phyloP scores from a whole-genome alignment of 108 stramenopile species.

The Ochromonas danica region DNA sequence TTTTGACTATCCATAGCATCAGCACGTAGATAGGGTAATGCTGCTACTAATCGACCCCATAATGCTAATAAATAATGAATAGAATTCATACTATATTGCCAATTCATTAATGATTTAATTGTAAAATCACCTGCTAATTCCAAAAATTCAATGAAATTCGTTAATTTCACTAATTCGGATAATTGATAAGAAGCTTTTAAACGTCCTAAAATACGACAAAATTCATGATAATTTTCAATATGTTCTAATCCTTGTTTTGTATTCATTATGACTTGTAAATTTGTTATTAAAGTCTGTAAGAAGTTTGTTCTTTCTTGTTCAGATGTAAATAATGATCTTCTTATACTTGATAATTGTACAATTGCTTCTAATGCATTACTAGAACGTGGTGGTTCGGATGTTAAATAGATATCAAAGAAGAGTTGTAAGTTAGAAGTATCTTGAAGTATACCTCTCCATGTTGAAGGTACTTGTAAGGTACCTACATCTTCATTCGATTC shows the following conservation, averaged over 20 bases:
- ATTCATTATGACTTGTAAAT: constrained; percentile 78
- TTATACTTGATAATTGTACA: constrained; percentile 59
- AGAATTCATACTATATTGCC: constrained; percentile 90
- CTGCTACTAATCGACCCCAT: constrained; percentile 90
- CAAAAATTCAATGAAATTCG: constrained; percentile 90
- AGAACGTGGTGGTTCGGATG: constrained; percentile 82
- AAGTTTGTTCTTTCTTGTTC: constrained; percentile 89
- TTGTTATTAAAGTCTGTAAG: constrained; percentile 74
- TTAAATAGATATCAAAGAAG: constrained; percentile 89
- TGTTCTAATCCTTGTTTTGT: constrained; percentile 88
- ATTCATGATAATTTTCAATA: constrained; percentile 92
- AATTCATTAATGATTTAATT: constrained; percentile 83
- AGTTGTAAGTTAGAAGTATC: constrained; percentile 80
- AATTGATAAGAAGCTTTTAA: constrained; percentile 97
- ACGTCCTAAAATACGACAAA: constrained; percentile 89
- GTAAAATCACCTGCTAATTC: constrained; percentile 85
- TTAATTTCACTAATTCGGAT: constrained; percentile 83
- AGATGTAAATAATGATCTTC: constrained; percentile 84
- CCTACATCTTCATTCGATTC: constrained; percentile 95
- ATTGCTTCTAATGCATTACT: constrained; percentile 35
- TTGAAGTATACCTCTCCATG: constrained; percentile 80
- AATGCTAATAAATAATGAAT: constrained; percentile 94
- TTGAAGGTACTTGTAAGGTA: constrained; percentile 84
- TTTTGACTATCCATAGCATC: constrained; percentile 75
- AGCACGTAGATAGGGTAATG: constrained; percentile 92